Conservation (phyloP, 83 land plant genomes). For the Larix sibirica region DNA sequence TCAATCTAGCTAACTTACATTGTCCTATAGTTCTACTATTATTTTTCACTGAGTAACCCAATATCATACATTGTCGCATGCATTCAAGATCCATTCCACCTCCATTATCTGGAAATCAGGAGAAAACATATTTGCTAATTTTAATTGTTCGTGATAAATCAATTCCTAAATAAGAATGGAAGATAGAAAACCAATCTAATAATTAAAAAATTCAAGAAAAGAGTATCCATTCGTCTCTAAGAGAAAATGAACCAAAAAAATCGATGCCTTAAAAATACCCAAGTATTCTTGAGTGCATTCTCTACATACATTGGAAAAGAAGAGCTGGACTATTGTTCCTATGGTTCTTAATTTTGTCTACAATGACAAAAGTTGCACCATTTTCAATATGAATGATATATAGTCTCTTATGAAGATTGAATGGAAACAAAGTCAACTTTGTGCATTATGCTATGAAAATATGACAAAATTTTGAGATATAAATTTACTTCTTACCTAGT, state of each 20-base stretch:
- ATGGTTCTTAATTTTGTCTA: slow-evolving; percentile 60
- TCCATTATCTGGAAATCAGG: slow-evolving; percentile 68
- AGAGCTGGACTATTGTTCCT: slow-evolving; percentile 73
- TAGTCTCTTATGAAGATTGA: background rate
- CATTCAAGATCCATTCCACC: slow-evolving; percentile 85
- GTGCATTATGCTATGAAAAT: background rate
- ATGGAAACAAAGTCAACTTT: background rate
- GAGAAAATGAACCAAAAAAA: background rate
- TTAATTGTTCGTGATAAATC: background rate
- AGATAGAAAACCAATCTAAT: background rate
- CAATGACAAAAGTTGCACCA: slow-evolving; percentile 92
- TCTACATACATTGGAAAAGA: slow-evolving; percentile 75
- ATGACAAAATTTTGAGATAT: background rate
- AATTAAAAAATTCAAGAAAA: background rate
- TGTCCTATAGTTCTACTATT: slow-evolving; percentile 65
- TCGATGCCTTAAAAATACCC: background rate
- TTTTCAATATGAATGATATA: slow-evolving; percentile 49
- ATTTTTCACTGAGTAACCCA: slow-evolving; percentile 79
- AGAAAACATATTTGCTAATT: background rate
- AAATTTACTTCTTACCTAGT: background rate
- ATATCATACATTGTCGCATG: slow-evolving; percentile 75
- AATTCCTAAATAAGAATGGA: background rate
- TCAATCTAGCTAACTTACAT: slow-evolving; percentile 37
- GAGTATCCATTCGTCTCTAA: background rate
- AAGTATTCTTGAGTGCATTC: background rate